Percentiles rank a stretch among this genome's conserved stretches.
Conservation (phyloP, 2,329 filamentous ascomycete genomes). For the Calonectria multiphialidica region DNA sequence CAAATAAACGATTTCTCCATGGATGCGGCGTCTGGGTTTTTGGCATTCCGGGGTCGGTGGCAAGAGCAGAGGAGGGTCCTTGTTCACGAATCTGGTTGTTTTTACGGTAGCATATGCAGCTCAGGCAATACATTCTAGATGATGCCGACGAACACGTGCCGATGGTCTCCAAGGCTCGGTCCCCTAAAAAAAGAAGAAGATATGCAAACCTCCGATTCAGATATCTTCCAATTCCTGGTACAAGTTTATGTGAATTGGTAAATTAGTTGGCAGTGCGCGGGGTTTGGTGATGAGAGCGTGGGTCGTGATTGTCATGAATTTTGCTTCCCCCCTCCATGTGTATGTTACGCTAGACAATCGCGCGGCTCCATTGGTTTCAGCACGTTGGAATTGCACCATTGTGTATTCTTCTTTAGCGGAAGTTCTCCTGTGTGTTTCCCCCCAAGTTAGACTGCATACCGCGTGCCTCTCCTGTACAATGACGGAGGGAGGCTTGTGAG, state of each 20-base stretch:
- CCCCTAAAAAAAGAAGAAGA: slow-evolving; percentile 22
- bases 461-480: not conserved
- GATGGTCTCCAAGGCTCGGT: slow-evolving; percentile 29
- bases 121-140: slow-evolving; percentile 54
- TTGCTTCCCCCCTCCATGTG: too few relatives aligned
- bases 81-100: slow-evolving; percentile 54
- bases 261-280: slow-evolving; percentile 1
- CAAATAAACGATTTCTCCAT: slow-evolving; percentile 70
- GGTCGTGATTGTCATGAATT: not conserved
- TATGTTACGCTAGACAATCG: not conserved
- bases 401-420: not conserved
- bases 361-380: not conserved
- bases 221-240: not conserved
- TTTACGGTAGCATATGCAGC: slow-evolving; percentile 55
- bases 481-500: slow-evolving; percentile 9
- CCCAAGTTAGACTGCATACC: not conserved
- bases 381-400: not conserved
- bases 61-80: slow-evolving; percentile 50
- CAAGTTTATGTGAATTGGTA: not conserved
- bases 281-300: not conserved
- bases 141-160: slow-evolving; percentile 47
- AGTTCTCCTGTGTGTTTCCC: too few relatives aligned
- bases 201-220: slow-evolving; percentile 36
- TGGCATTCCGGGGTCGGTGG: slow-evolving; percentile 54
- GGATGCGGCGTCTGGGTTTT: slow-evolving; percentile 61